Base-by-base conservation (phyloP, 2,329 filamentous ascomycete species). In the Fusarium sp. region DNA sequence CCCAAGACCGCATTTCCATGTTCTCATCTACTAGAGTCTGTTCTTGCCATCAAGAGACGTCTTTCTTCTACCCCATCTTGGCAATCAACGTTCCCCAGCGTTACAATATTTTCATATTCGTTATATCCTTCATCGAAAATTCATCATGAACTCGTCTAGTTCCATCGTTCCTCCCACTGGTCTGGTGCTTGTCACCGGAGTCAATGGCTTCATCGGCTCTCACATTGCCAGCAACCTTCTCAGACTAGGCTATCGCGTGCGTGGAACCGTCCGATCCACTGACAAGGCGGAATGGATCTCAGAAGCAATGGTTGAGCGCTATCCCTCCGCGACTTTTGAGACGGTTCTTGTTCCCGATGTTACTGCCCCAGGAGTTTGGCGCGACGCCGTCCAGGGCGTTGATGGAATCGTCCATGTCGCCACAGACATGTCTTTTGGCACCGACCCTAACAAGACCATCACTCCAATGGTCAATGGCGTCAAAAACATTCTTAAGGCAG, bases 141-240 rank as follows among this genome's bases (percentile, higher is more conserved):
- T 28, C 23, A 28, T 7, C 39, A 59, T 59, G 55, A 27, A 1
- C 37, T 18, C 27, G 2, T 6, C 34, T 36, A 30, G 13, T 1
- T 18, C 31, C 7, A 27, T 60, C 39, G 30, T 60, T 18, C 57
- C 47, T 37, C 48, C 47, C 5, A 37, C 9, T 3, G 57, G 58
- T 12, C n/a, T 31, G 4, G 31, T 55, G 5, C 36, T 40, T 10
- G 51, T 37, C 13, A 53, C 50, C 13, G 50, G 50, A n/a, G 50
- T 53, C 50, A 53, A 53, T 18, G 50, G 50, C 16, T 53, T 53
- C 34, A 53, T 53, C 5, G 50, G 50, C 3, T 53, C 50, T 11
- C 50, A 53, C 23, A 53, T 53, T 15, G 50, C 36, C 15, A 40
- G 30, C 4, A 28, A 28, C 23, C 50, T 53, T 1, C 50, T 53